These are phyloP conservation scores for Plantago elongata DNA, from an alignment of 257 asterid species.

Conservation along the genomic window DNA sequence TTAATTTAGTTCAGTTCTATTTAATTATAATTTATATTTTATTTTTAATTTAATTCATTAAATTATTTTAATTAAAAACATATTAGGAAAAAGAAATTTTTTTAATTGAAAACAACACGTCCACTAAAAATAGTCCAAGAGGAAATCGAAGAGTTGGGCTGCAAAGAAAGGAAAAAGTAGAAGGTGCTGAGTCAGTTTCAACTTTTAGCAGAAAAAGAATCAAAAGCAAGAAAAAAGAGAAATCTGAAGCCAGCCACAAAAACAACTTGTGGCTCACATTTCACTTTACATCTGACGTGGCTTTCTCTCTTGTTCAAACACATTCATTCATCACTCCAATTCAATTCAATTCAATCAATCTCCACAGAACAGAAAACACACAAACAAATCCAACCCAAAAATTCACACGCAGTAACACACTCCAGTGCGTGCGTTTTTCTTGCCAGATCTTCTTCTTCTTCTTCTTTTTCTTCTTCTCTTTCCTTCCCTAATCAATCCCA, in stretches of 20 bases:
- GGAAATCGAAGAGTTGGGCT: too few relatives aligned
- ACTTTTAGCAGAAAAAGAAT: constrained; percentile 37
- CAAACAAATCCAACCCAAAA: background rate
- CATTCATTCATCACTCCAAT: background rate
- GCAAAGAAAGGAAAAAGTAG: constrained; percentile 6
- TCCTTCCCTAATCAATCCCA: too few relatives aligned
- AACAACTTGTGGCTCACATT: constrained; percentile 65
- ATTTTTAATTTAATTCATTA: too few relatives aligned
- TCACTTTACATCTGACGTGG: constrained; percentile 51
- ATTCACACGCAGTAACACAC: constrained; percentile 13
- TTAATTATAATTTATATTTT: too few relatives aligned
- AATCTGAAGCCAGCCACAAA: constrained; percentile 69
- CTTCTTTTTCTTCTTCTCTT: background rate
- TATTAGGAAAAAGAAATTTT: too few relatives aligned
- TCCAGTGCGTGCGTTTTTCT: constrained; percentile 19
- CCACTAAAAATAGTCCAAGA: too few relatives aligned
- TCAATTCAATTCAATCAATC: too few relatives aligned
- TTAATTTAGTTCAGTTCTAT: too few relatives aligned
- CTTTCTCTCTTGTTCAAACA: constrained; percentile 14
- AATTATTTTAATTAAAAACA: too few relatives aligned
- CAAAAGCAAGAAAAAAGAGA: constrained; percentile 34
- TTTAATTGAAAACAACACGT: too few relatives aligned
- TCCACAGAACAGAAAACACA: constrained; percentile 27
- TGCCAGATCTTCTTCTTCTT: constrained; percentile 59
- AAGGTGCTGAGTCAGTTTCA: constrained; percentile 46